These are phyloP conservation scores for Chaetomium olivaceum DNA, from an alignment of 2,329 filamentous ascomycete genomes.

Conservation along the genomic window DNA sequence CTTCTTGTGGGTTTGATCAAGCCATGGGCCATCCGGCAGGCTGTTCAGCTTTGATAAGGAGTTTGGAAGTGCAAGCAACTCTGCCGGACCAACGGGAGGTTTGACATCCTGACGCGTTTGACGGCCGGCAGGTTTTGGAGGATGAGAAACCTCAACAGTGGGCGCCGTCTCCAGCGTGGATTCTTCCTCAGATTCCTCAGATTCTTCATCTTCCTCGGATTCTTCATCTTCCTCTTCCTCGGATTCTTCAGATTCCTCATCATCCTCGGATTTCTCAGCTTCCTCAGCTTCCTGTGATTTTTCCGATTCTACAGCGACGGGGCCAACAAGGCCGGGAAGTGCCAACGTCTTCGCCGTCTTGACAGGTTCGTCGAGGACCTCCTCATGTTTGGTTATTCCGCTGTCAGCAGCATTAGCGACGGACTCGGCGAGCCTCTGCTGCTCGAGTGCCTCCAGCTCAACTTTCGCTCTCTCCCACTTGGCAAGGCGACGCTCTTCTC, in stretches of 20 bases:
- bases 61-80: constrained; percentile 52
- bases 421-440: constrained; percentile 57
- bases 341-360: not conserved
- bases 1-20: not conserved
- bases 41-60: constrained; percentile 38
- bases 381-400: not conserved
- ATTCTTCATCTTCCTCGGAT: too few relatives aligned
- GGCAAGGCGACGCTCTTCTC: constrained; percentile 77
- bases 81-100: constrained; percentile 23
- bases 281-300: not conserved
- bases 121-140: not conserved
- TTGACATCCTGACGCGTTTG: not conserved
- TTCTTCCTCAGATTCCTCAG: not conserved
- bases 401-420: constrained; percentile 16
- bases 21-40: not conserved
- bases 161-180: not conserved
- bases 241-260: too few relatives aligned
- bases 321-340: not conserved
- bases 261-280: too few relatives aligned
- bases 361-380: not conserved
- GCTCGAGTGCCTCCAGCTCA: constrained; percentile 80
- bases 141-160: not conserved
- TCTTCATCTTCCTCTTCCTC: not conserved
- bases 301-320: not conserved
- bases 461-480: constrained; percentile 91